Evolutionary conservation across 805 yeast species (phyloP).

Genomic region (Lachancea fermentati): DNA sequence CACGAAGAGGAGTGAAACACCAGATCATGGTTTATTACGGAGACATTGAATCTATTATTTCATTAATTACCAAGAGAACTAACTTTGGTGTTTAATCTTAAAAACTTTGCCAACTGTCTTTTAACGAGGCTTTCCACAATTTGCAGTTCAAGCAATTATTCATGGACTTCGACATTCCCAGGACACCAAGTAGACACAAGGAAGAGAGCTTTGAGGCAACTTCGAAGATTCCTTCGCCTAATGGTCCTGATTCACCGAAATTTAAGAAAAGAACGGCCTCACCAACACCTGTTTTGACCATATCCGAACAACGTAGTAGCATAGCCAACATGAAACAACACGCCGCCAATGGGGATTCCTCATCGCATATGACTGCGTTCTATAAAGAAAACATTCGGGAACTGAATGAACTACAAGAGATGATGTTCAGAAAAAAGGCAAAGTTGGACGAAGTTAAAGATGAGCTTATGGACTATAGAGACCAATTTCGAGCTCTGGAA

Average conservation of each 20-base stretch:
- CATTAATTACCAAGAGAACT: too few species aligned
- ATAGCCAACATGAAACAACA: conserved; percentile 5
- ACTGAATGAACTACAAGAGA: conserved; percentile 26
- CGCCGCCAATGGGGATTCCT: conserved; percentile 1
- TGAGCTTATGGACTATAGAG: conserved; percentile 17
- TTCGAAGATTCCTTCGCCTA: conserved; percentile 21
- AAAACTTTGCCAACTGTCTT: too few species aligned
- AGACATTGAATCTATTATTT: too few species aligned
- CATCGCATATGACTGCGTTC: conserved; percentile 24
- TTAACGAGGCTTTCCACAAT: too few species aligned
- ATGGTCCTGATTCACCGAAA: conserved; percentile 14
- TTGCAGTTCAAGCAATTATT: neutral
- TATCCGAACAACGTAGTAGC: conserved; percentile 5
- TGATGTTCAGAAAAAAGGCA: conserved; percentile 22
- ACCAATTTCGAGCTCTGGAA: conserved; percentile 19
- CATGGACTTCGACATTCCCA: conserved; percentile 13
- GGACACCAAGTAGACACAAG: conserved; percentile 14
- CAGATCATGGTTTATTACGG: too few species aligned
- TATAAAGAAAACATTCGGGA: conserved; percentile 30
- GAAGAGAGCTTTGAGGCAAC: neutral
- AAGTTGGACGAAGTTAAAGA: conserved; percentile 22
- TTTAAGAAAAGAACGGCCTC: conserved; percentile 13
- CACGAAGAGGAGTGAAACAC: neutral
- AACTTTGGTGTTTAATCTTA: too few species aligned
- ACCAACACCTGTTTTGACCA: conserved; percentile 5